Conservation (phyloP, 208 protist species). For the Jaenimonas drosophilae region DNA sequence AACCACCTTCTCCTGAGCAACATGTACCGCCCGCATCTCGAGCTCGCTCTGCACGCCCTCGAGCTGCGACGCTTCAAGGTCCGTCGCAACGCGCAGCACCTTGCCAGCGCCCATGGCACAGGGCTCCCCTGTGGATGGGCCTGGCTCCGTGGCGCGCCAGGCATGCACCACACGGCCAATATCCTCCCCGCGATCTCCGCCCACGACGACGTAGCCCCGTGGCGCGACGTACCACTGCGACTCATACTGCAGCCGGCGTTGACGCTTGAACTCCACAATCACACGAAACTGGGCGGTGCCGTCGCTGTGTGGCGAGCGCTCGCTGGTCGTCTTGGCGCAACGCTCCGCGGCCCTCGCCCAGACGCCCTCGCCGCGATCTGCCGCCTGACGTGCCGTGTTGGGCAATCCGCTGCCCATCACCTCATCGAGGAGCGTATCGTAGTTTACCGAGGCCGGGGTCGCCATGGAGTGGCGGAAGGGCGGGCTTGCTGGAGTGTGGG, state of each 20-base stretch:
- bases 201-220: constrained; percentile 85
- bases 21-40: constrained; percentile 73
- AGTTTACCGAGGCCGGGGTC: constrained; percentile 30
- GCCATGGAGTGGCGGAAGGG: constrained; percentile 17
- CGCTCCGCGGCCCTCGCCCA: too few species aligned
- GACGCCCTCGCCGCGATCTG: constrained; percentile 24
- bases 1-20: constrained; percentile 77
- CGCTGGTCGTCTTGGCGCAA: constrained; percentile 21
- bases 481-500: background rate
- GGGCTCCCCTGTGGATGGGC: constrained; percentile 14
- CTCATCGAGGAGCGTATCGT: constrained; percentile 44
- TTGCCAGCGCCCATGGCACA: constrained; percentile 59
- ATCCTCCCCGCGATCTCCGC: constrained; percentile 87
- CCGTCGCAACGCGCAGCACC: constrained; percentile 69
- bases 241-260: constrained; percentile 78
- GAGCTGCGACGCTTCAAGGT: constrained; percentile 76
- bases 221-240: constrained; percentile 63
- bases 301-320: constrained; percentile 38
- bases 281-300: constrained; percentile 72
- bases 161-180: constrained; percentile 82
- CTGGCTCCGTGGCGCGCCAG: constrained; percentile 15
- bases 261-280: constrained; percentile 86
- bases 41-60: constrained; percentile 84
- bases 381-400: constrained; percentile 3
- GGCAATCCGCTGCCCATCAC: constrained; percentile 15